Evolutionary conservation across 306 rosid genomes (phyloP), one percentile per base, ranked within the genome.

Genomic region (Cajanus cajan): DNA sequence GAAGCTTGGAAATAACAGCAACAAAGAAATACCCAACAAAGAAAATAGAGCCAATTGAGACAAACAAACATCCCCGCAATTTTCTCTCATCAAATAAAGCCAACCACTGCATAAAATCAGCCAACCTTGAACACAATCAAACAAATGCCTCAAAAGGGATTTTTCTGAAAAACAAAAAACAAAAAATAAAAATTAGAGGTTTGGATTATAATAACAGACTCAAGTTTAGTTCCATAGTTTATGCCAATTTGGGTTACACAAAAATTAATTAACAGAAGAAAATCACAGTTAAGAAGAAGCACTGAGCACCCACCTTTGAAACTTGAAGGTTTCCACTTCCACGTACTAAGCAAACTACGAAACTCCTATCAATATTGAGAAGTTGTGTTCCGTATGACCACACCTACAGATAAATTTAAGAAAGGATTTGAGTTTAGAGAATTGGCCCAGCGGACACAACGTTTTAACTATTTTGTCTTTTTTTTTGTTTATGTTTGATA

Each of bases 1-100:
- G 89, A 73, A 92, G 82, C 88, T 94, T 92, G 85, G 92, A 88
- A 36, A 92, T 7, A 21, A 88, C 61, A n/a, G n/a, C n/a, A 3
- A 89, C 85, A 47, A 83, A 88, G 73, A 92, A 75, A 78, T 86
- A 94, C 7, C 84, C 87, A 37, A 79, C 36, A 66, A 90, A 88
- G 80, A 74, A 90, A 24, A 90, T 33, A 21, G 87, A 87, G 52
- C 97, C 90, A 5, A 79, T 22, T 15, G 81, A 47, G 8, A 90
- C 18, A 68, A 88, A 86, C 4, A 82, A 34, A 83, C 89, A 86
- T 58, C 97, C 97, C 87, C 91, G 74, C 8, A 88, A 22, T 51
- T 68, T 74, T 47, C 57, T 63, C 7, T 62, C 85, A 12, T 82
- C 58, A 47, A 44, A 55, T 28, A 86, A 68, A 69, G 7, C 72